phyloP scores from a whole-genome alignment of 208 protist species.

The Leishmania amazonensis region DNA sequence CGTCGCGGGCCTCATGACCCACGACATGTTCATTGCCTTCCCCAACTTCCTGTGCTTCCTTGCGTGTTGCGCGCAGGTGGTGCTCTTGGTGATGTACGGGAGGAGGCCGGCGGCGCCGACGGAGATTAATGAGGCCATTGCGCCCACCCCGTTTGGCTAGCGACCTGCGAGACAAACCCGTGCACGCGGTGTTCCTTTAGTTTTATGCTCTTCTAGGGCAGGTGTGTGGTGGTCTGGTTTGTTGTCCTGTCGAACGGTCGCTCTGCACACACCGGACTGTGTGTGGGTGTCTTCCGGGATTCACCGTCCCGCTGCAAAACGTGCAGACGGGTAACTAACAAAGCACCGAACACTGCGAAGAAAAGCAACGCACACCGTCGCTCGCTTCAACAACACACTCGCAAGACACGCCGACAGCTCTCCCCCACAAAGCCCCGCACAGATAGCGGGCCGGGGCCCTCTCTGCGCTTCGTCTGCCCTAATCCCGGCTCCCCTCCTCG shows the following conservation, averaged over 20 bases:
- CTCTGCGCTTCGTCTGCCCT: neutral
- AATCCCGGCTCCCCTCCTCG: too few relatives aligned
- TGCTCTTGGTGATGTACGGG: constrained; percentile 55
- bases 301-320: neutral
- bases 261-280: neutral
- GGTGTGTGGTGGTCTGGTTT: neutral
- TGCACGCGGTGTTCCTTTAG: neutral
- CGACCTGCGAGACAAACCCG: neutral
- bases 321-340: neutral
- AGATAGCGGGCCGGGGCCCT: neutral
- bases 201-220: neutral
- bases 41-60: constrained; percentile 46
- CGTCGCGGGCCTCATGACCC: constrained; percentile 47
- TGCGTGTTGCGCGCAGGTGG: constrained; percentile 40
- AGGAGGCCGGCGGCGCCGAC: constrained; percentile 20
- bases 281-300: neutral
- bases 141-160: constrained; percentile 49
- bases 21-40: constrained; percentile 49
- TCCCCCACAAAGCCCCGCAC: neutral
- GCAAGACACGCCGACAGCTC: neutral
- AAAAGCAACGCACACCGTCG: neutral
- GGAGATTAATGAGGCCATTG: constrained; percentile 44
- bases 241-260: neutral
- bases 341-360: neutral
- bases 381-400: neutral